Percentiles rank a stretch among this genome's conserved stretches.
Conservation (phyloP, 2,329 filamentous ascomycete genomes). For the Fusarium veterinarium region DNA sequence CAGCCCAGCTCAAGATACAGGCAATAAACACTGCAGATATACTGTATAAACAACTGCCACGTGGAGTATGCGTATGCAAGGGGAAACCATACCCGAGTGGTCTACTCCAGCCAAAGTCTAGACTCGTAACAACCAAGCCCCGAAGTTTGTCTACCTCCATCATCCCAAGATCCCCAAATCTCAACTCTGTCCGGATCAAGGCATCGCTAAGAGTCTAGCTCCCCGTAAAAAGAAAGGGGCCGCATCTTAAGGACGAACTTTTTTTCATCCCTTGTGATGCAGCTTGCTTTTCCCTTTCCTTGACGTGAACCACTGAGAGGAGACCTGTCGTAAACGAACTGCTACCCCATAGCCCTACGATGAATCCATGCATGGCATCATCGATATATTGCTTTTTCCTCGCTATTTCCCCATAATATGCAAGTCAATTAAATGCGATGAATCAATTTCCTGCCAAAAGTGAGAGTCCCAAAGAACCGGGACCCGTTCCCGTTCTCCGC, state of each 20-base stretch:
- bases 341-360: background rate
- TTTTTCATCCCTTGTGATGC: constrained; percentile 3
- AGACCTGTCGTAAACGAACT: constrained; percentile 3
- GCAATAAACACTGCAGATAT: background rate
- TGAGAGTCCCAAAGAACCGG: constrained; percentile 18
- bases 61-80: constrained; percentile 37
- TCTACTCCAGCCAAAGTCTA: constrained; percentile 4
- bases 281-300: background rate
- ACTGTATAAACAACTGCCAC: constrained; percentile 33
- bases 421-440: constrained; percentile 1
- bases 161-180: background rate
- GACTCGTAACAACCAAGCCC: background rate
- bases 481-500: background rate
- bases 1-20: background rate
- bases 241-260: background rate
- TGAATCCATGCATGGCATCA: constrained; percentile 1
- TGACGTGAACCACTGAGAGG: background rate
- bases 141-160: background rate
- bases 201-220: background rate
- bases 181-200: background rate
- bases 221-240: constrained; percentile 7
- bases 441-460: constrained; percentile 8
- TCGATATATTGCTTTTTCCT: constrained; percentile 8
- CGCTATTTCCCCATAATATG: background rate
- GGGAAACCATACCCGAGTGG: constrained; percentile 7